phyloP scores from a whole-genome alignment of 169 alveolate species.

The Plasmodium vinckei region DNA sequence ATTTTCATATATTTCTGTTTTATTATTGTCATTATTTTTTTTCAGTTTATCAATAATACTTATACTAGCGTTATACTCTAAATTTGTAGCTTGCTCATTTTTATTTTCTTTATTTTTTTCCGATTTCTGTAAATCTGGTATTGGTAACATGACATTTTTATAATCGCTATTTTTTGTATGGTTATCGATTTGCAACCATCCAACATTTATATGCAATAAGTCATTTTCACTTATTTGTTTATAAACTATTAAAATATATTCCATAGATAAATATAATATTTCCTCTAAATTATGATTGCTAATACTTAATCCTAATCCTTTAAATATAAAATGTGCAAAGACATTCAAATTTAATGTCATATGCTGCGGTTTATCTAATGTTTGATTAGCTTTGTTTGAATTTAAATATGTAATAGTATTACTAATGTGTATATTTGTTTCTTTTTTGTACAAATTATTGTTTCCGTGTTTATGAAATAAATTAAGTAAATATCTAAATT shows the following conservation, averaged over 20 bases:
- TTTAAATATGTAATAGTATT: conserved; percentile 37
- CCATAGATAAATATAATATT: conserved; percentile 71
- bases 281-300: conserved; percentile 73
- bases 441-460: not conserved
- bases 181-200: conserved; percentile 76
- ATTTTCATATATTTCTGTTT: no score
- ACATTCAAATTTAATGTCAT: conserved; percentile 33
- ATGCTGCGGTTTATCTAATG: conserved; percentile 33
- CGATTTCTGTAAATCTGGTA: conserved; percentile 15
- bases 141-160: conserved; percentile 66
- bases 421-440: conserved; percentile 8
- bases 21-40: not conserved
- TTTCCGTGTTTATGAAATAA: conserved; percentile 38
- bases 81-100: no score
- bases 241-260: conserved; percentile 49
- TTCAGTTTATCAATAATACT: not conserved
- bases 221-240: conserved; percentile 66
- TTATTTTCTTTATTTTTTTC: not conserved
- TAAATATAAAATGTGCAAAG: conserved; percentile 66
- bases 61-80: no score
- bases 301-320: conserved; percentile 75
- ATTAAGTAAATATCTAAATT: conserved; percentile 27
- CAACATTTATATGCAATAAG: conserved; percentile 58
- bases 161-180: conserved; percentile 73
- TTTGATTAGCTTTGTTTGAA: conserved; percentile 29